Evolutionary conservation across 345 rosid species (phyloP), one percentile per base, ranked within the genome.

Genomic region (Iberis pinnata): DNA sequence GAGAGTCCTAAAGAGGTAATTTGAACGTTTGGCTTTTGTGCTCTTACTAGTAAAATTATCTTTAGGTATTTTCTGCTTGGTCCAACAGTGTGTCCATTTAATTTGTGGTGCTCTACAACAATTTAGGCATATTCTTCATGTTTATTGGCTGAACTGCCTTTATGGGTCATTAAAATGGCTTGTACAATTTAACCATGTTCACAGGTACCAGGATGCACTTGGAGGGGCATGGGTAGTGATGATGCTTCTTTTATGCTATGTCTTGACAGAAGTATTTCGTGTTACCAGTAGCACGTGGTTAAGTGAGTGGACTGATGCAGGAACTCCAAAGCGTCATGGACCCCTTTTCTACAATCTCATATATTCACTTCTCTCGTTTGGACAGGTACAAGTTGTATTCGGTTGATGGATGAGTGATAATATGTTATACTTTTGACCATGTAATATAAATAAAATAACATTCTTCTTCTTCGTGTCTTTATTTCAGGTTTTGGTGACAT

Each of bases 181-280:
- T 29, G 26, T 59, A 18, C 25, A 33, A 29, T 39, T 38, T 67
- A 59, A 10, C 14, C 31, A 31, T 52, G 43, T 59, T 73, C 49
- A 36, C 76, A 92, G 98, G 79, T 92, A 85, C 72, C 85, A 81
- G 74, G 76, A 88, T 76, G 95, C 99, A 63, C 73, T 92, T 53
- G 99, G 99, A 78, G 99, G 99, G 36, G 60, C 83, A 20, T 88
- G 97, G 99, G 90, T 88, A 58, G 97, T 92, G 56, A 56, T 67
- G 67, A 55, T 83, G 16, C 97, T 92, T 56, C 76, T 92, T 51
- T 11, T 61, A 39, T 92, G 99, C 75, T 92, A 85, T 55, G 37
- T 88, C 49, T 19, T 72, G 32, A 83, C 95, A 35, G 99, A 92
- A 83, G 73, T 70, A 49, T 73, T 92, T 47, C 76, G 99, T 71